phyloP scores from a whole-genome alignment of 2,329 filamentous ascomycete species.

The Penicillium paneum region DNA sequence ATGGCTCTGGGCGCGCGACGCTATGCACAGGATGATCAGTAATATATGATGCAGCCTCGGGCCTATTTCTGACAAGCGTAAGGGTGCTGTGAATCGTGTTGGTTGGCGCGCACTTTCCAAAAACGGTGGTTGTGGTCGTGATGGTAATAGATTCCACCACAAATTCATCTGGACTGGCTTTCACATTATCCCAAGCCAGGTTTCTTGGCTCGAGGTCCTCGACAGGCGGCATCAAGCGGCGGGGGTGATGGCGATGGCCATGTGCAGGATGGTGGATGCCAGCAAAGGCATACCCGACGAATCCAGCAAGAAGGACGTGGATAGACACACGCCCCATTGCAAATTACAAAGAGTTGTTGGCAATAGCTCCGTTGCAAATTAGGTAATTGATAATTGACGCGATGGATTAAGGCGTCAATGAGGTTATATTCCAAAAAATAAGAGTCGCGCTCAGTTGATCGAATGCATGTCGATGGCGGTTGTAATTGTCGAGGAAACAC shows the following conservation, averaged over 20 bases:
- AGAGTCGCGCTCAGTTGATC: neutral
- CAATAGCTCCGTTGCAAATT: neutral
- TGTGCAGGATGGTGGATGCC: slow-evolving; percentile 27
- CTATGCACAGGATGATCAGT: neutral
- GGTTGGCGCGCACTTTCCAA: slow-evolving; percentile 9
- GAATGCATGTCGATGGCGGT: neutral
- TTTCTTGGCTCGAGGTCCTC: slow-evolving; percentile 1
- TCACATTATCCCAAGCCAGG: neutral
- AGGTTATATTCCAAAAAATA: neutral
- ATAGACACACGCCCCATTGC: slow-evolving; percentile 32
- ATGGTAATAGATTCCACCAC: slow-evolving; percentile 16
- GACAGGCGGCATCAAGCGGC: slow-evolving; percentile 1
- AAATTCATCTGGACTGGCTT: slow-evolving; percentile 3
- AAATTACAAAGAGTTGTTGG: neutral
- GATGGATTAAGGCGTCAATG: neutral
- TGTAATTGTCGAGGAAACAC: neutral
- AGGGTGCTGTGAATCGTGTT: neutral
- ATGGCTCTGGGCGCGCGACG: neutral
- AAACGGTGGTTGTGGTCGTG: slow-evolving; percentile 15
- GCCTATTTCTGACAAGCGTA: neutral
- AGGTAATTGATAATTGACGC: neutral
- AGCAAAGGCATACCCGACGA: slow-evolving; percentile 27
- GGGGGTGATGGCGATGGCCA: slow-evolving; percentile 11
- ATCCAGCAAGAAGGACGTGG: slow-evolving; percentile 22
- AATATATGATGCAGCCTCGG: neutral